Conservation (phyloP, 1,284 basidiomycete genomes). For the Phenoliferia sp. region DNA sequence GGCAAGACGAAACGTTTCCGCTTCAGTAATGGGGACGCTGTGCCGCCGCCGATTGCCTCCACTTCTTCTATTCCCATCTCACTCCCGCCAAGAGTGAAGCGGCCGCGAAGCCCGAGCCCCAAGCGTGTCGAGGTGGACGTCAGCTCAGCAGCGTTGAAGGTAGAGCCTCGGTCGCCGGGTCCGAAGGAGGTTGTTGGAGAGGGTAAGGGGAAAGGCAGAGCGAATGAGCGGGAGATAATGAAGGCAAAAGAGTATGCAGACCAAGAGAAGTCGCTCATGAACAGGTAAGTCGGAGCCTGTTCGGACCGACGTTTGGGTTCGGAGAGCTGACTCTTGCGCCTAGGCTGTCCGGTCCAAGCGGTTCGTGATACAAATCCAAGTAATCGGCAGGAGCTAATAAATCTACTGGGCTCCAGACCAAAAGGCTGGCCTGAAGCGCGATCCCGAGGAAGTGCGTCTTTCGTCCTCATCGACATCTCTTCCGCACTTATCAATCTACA, state of each 20-base stretch:
- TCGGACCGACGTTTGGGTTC: too few relatives aligned
- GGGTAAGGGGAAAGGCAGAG: not conserved
- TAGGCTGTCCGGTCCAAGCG: not conserved
- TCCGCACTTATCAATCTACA: slow-evolving; percentile 3
- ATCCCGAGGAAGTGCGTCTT: slow-evolving; percentile 16
- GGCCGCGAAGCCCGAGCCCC: not conserved
- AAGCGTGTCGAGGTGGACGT: not conserved
- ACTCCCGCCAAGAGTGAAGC: not conserved
- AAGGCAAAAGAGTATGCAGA: not conserved
- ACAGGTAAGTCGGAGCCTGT: not conserved
- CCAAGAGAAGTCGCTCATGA: not conserved
- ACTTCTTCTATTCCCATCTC: not conserved
- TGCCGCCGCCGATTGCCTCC: not conserved
- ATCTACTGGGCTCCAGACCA: slow-evolving; percentile 9
- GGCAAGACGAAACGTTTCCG: not conserved
- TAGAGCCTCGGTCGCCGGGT: not conserved
- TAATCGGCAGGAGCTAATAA: not conserved
- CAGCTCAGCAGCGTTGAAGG: not conserved
- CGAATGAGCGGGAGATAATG: not conserved
- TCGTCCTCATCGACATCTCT: not conserved
- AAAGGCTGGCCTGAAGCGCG: slow-evolving; percentile 32
- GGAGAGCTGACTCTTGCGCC: not conserved
- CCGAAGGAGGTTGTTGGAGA: not conserved
- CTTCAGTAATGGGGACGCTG: not conserved
- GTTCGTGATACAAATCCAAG: not conserved